These are phyloP conservation scores for Trichoderma brevicompactum DNA, from an alignment of 2,329 filamentous ascomycete genomes.

Conservation along the genomic window DNA sequence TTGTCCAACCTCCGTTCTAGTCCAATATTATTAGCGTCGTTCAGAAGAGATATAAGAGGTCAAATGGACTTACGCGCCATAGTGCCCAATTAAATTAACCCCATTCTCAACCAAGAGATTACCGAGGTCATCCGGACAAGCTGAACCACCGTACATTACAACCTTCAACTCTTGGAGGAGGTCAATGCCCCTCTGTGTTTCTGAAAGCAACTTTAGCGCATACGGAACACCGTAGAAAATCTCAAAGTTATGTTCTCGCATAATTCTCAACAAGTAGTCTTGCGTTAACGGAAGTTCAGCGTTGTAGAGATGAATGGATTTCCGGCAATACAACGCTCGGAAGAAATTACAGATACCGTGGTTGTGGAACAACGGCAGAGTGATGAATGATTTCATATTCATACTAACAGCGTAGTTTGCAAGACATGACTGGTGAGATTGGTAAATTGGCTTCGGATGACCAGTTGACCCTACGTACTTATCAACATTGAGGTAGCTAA, in stretches of 20 bases:
- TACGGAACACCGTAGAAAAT: constrained; percentile 21
- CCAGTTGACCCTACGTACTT: constrained; percentile 5
- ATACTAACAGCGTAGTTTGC: constrained; percentile 8
- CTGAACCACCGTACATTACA: constrained; percentile 18
- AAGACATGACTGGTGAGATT: constrained; percentile 11
- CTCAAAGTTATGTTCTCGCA: constrained; percentile 2
- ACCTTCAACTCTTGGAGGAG: constrained; percentile 11
- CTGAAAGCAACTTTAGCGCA: constrained; percentile 8
- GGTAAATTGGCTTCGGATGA: constrained; percentile 17
- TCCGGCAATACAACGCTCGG: constrained; percentile 2
- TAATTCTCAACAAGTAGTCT: background rate
- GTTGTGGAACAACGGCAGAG: constrained; percentile 8
- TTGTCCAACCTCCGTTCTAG: constrained; percentile 13
- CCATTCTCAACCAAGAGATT: constrained; percentile 16
- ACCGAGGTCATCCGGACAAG: constrained; percentile 17
- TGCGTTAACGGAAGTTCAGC: constrained; percentile 18
- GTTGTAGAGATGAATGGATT: constrained; percentile 19
- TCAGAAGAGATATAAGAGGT: no score
- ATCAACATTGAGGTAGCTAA: background rate
- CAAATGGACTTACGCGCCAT: constrained; percentile 12
- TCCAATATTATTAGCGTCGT: background rate
- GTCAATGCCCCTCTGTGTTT: background rate
- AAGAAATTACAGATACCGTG: constrained; percentile 21
- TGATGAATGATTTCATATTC: constrained; percentile 19
- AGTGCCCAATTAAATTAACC: constrained; percentile 5